phyloP scores from a whole-genome alignment of 495 filamentous ascomycete species.

The Hypoxylon fragiforme region DNA sequence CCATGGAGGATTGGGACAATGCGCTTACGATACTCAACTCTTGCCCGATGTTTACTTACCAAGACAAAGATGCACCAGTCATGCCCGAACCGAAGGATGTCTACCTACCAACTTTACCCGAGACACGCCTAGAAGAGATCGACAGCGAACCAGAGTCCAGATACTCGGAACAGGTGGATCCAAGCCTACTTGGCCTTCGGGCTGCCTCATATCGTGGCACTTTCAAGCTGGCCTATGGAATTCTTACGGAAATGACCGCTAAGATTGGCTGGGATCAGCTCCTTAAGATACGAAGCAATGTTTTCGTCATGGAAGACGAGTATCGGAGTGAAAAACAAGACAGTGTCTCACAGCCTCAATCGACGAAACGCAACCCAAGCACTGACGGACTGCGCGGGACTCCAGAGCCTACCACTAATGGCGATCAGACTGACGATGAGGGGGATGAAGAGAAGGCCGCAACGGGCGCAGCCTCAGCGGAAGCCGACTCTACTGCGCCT shows the following conservation, averaged over 20 bases:
- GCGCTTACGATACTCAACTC: constrained; percentile 96
- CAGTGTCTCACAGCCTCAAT: constrained; percentile 49
- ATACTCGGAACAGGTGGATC: constrained; percentile 81
- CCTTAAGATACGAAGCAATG: constrained; percentile 87
- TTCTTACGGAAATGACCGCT: constrained; percentile 90
- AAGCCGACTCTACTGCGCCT: constrained; percentile 34
- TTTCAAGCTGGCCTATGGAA: constrained; percentile 89
- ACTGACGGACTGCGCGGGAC: constrained; percentile 72
- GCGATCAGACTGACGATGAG: constrained; percentile 53
- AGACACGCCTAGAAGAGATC: constrained; percentile 94
- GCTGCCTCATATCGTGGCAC: constrained; percentile 90
- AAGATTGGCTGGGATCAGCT: constrained; percentile 98
- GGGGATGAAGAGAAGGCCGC: constrained; percentile 47
- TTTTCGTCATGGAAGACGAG: constrained; percentile 99
- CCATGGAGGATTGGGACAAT: constrained; percentile 89
- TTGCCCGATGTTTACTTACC: constrained; percentile 99
- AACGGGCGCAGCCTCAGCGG: constrained; percentile 36
- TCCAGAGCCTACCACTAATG: constrained; percentile 65
- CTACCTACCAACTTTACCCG: constrained; percentile 80
- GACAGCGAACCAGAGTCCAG: constrained; percentile 82
- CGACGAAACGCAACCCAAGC: constrained; percentile 69
- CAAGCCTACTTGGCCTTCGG: constrained; percentile 81
- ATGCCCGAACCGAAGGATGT: constrained; percentile 90
- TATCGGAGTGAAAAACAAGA: constrained; percentile 89
- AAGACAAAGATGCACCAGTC: constrained; percentile 92